phyloP scores from a whole-genome alignment of 2,329 filamentous ascomycete species.

The Verticillium alfalfae region DNA sequence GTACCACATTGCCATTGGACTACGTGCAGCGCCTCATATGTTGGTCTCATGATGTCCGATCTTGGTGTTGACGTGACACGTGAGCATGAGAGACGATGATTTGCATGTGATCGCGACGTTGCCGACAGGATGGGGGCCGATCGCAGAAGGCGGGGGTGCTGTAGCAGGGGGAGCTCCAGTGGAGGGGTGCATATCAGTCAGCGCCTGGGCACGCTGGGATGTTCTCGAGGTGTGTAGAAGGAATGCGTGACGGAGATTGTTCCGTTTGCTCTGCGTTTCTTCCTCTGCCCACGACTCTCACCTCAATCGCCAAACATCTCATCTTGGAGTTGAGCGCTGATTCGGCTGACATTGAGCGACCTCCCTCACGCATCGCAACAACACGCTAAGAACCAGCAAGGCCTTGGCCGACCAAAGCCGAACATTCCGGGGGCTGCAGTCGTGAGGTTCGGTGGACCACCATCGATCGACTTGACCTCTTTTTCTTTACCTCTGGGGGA shows the following conservation, averaged over 20 bases:
- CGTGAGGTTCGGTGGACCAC: too few relatives aligned
- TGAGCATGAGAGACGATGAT: background rate
- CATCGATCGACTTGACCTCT: too few relatives aligned
- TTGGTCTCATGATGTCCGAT: background rate
- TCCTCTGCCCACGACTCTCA: background rate
- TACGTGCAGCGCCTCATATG: too few relatives aligned
- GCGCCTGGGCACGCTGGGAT: background rate
- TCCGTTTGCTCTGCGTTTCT: background rate
- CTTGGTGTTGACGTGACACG: background rate
- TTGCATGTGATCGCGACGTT: conserved; percentile 1
- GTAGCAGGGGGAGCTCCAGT: background rate
- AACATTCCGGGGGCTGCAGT: too few relatives aligned
- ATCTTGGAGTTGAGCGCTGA: too few relatives aligned
- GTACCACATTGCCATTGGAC: too few relatives aligned
- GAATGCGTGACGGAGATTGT: background rate
- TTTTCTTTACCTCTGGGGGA: too few relatives aligned
- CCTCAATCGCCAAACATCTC: too few relatives aligned
- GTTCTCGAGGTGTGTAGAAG: background rate
- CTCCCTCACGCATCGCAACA: too few relatives aligned
- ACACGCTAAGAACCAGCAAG: too few relatives aligned
- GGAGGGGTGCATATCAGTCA: background rate
- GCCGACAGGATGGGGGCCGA: background rate
- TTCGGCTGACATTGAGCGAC: too few relatives aligned
- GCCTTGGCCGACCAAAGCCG: too few relatives aligned
- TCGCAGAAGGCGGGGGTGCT: background rate